Percentiles rank a stretch among this genome's conserved stretches.
Evolutionary conservation across 2,329 filamentous ascomycete species (phyloP).

Genomic region (Camillea tinctor): DNA sequence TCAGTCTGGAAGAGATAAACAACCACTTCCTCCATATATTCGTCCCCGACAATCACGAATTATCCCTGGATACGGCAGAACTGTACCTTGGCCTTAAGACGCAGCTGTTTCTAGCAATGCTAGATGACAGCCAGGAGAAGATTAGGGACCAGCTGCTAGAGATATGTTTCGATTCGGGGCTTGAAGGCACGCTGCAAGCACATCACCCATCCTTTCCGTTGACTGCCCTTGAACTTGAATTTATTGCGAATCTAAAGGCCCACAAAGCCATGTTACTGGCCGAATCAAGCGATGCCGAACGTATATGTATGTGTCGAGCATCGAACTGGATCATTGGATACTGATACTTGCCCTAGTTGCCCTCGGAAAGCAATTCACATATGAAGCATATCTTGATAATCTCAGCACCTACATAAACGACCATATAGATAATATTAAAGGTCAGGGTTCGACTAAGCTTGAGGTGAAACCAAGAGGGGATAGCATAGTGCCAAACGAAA

Average conservation of each 20-base stretch:
- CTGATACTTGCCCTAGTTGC: slow-evolving; percentile 21
- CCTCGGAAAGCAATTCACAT: slow-evolving; percentile 32
- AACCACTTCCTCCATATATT: slow-evolving; percentile 33
- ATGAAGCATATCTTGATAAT: slow-evolving; percentile 33
- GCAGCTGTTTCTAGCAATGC: slow-evolving; percentile 31
- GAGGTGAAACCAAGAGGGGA: slow-evolving; percentile 22
- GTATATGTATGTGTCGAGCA: slow-evolving; percentile 25
- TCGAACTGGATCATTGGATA: not conserved
- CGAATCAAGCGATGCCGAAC: slow-evolving; percentile 24
- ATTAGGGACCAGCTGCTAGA: slow-evolving; percentile 28
- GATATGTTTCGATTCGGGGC: slow-evolving; percentile 28
- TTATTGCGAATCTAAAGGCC: slow-evolving; percentile 26
- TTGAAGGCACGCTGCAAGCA: slow-evolving; percentile 25
- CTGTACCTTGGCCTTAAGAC: slow-evolving; percentile 33
- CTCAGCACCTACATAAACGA: slow-evolving; percentile 34
- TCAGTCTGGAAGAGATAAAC: slow-evolving; percentile 33
- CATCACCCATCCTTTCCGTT: slow-evolving; percentile 28
- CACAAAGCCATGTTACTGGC: slow-evolving; percentile 30
- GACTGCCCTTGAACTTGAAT: slow-evolving; percentile 26
- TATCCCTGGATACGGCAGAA: slow-evolving; percentile 31
- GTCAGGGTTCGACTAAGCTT: slow-evolving; percentile 23
- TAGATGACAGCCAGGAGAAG: slow-evolving; percentile 29
- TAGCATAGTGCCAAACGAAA: slow-evolving; percentile 18
- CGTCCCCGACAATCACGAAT: slow-evolving; percentile 25
- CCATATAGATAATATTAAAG: slow-evolving; percentile 31